These are phyloP conservation scores for thale cress (Arabidopsis thaliana) DNA, from an alignment of 345 rosid genomes.

Conservation along the genomic window DNA sequence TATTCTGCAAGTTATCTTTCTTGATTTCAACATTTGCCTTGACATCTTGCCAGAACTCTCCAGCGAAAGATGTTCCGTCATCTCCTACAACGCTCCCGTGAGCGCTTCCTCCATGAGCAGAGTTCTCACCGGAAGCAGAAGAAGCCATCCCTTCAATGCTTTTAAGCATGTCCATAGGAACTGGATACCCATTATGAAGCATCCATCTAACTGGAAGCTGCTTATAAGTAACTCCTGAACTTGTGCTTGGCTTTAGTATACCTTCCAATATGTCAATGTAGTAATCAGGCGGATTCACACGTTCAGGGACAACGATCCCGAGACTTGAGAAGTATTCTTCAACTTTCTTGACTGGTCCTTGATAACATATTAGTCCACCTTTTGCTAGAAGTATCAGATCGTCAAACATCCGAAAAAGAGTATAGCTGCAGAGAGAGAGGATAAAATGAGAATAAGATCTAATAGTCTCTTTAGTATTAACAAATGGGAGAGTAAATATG, in stretches of 20 bases:
- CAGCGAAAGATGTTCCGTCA: conserved; percentile 67
- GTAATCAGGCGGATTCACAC: conserved; percentile 97
- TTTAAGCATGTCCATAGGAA: conserved; percentile 88
- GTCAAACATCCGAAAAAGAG: conserved; percentile 92
- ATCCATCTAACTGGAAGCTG: conserved; percentile 97
- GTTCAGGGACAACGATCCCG: conserved; percentile 88
- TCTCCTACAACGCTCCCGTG: conserved; percentile 54
- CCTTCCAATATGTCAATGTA: conserved; percentile 97
- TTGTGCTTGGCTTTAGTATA: conserved; percentile 65
- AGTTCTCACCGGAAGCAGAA: conserved; percentile 53
- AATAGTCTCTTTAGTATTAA: neutral
- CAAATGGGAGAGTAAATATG: conserved; percentile 27
- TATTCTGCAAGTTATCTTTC: conserved; percentile 62
- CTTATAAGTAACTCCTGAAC: conserved; percentile 66
- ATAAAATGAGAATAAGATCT: conserved; percentile 18
- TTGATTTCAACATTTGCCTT: conserved; percentile 63
- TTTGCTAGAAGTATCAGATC: conserved; percentile 95
- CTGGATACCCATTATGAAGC: conserved; percentile 92
- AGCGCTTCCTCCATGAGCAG: conserved; percentile 60
- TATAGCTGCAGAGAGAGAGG: conserved; percentile 60
- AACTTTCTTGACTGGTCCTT: conserved; percentile 92
- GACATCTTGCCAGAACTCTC: conserved; percentile 86
- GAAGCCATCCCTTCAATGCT: conserved; percentile 59
- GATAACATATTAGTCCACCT: conserved; percentile 91
- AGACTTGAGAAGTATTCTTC: conserved; percentile 86